These are phyloP conservation scores for Chalaropsis thielavioides DNA, from an alignment of 2,329 filamentous ascomycete species.

Conservation along the genomic window DNA sequence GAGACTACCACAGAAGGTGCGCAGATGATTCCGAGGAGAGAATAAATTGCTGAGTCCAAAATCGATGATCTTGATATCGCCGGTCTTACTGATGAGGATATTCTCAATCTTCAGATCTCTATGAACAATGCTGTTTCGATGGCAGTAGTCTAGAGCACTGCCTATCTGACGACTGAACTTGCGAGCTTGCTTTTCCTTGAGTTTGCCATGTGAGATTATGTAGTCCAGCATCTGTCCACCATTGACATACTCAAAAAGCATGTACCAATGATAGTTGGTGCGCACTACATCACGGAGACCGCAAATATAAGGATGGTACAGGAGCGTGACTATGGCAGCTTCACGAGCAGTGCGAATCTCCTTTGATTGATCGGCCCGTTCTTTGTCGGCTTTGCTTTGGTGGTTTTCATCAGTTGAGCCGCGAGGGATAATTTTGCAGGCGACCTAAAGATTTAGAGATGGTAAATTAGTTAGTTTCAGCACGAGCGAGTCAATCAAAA, in stretches of 20 bases:
- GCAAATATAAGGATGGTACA: slow-evolving; percentile 92
- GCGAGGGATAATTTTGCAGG: slow-evolving; percentile 91
- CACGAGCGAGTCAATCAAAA: background rate
- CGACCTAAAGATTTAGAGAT: slow-evolving; percentile 45
- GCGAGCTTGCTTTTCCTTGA: slow-evolving; percentile 96
- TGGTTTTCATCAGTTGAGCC: slow-evolving; percentile 78
- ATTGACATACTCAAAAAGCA: slow-evolving; percentile 98
- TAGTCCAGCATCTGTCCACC: slow-evolving; percentile 99
- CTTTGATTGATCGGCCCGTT: slow-evolving; percentile 89
- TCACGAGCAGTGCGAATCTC: slow-evolving; percentile 90
- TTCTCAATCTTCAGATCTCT: slow-evolving; percentile 98
- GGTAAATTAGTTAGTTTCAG: slow-evolving; percentile 4
- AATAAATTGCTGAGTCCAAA: slow-evolving; percentile 96
- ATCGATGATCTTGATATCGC: slow-evolving; percentile 98
- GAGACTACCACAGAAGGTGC: slow-evolving; percentile 93
- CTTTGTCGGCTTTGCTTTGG: slow-evolving; percentile 55
- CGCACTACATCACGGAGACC: slow-evolving; percentile 89
- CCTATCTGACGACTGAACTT: slow-evolving; percentile 97
- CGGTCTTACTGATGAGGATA: slow-evolving; percentile 96
- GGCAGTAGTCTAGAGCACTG: slow-evolving; percentile 91
- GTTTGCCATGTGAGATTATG: slow-evolving; percentile 92
- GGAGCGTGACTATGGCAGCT: slow-evolving; percentile 85
- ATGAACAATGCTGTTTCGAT: slow-evolving; percentile 95
- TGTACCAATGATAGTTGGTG: slow-evolving; percentile 98
- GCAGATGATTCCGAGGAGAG: slow-evolving; percentile 67